Conservation (phyloP, 225 moss, liverwort and hornwort species). For the Thuidium tamariscinum region DNA sequence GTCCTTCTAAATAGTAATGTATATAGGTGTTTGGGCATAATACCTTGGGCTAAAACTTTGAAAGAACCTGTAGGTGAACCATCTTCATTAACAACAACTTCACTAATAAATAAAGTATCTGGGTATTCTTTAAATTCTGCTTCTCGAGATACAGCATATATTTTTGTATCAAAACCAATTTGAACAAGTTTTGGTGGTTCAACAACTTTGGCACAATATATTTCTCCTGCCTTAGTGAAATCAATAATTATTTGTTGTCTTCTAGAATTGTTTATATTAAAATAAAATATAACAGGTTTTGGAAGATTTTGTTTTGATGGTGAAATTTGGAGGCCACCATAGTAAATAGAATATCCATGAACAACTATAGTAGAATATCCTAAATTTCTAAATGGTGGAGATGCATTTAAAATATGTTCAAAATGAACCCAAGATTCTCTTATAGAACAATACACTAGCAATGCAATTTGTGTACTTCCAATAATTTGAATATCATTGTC, state of each 20-base stretch:
- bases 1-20: neutral
- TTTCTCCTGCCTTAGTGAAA: neutral
- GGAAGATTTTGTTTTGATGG: too few species aligned
- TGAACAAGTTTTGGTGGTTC: constrained; percentile 19
- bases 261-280: neutral
- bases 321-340: neutral
- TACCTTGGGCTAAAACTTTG: neutral
- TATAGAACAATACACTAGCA: neutral
- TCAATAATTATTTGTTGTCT: neutral
- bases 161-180: neutral
- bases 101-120: neutral
- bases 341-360: neutral
- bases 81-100: neutral
- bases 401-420: neutral
- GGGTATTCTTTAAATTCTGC: neutral
- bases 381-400: neutral
- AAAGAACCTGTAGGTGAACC: neutral
- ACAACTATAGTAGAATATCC: neutral
- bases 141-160: constrained; percentile 3
- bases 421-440: neutral
- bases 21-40: neutral
- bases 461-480: neutral
- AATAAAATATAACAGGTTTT: neutral
- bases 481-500: neutral
- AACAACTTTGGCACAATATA: neutral